A percentile compares a stretch with the other conserved stretches of the same genome.
Evolutionary conservation across 1,284 basidiomycete genomes (phyloP).

Genomic region (Cryptococcus sp.): DNA sequence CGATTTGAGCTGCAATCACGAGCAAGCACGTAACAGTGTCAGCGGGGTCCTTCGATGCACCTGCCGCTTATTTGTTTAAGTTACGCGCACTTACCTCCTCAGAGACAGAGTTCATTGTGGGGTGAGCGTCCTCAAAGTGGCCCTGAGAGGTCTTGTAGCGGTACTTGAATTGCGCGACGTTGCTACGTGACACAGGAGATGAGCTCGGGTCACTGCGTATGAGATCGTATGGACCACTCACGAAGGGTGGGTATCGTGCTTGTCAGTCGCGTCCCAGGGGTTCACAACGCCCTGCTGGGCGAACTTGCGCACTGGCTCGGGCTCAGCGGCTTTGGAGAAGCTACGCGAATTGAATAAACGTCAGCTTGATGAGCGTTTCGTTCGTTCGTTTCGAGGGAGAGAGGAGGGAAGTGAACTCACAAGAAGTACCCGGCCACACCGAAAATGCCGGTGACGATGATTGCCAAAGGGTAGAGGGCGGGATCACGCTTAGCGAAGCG

Average conservation of each 20-base stretch:
- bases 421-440: slow-evolving; percentile 52
- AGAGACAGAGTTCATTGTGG: slow-evolving; percentile 41
- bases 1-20: slow-evolving; percentile 20
- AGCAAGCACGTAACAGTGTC: background rate
- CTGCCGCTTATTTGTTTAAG: background rate
- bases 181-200: slow-evolving; percentile 11
- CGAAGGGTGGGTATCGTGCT: slow-evolving; percentile 46
- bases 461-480: slow-evolving; percentile 50
- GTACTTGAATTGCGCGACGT: slow-evolving; percentile 53
- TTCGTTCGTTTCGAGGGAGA: no score
- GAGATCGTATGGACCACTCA: slow-evolving; percentile 21
- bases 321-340: slow-evolving; percentile 43
- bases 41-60: background rate
- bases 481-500: slow-evolving; percentile 53
- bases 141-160: slow-evolving; percentile 51
- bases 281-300: slow-evolving; percentile 40
- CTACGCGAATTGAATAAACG: slow-evolving; percentile 18
- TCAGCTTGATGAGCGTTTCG: no score
- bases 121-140: slow-evolving; percentile 48
- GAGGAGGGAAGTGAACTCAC: slow-evolving; percentile 24
- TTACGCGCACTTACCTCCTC: slow-evolving; percentile 33
- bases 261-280: slow-evolving; percentile 46
- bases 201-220: background rate
- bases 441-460: slow-evolving; percentile 47
- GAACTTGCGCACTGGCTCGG: slow-evolving; percentile 37